Base-by-base conservation (phyloP, 495 filamentous ascomycete species). In the Xylaria curta region DNA sequence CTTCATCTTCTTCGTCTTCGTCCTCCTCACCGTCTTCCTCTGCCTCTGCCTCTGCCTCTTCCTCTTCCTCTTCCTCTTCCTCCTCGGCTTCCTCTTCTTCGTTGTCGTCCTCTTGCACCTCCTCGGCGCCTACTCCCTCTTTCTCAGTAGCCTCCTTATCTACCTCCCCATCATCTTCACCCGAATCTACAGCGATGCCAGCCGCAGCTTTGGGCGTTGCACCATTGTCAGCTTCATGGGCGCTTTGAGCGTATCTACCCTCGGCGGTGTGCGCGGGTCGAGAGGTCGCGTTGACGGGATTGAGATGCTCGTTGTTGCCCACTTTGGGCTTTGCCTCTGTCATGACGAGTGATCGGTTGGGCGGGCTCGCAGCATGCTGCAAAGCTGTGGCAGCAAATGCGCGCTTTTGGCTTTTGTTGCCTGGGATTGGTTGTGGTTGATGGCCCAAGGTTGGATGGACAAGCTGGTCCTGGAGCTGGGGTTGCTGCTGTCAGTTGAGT, bases 1-100 rank as follows among this genome's bases (percentile, higher is more conserved):
- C 90, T 0, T 90, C 91, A 0, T 91, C 91, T 0, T 87, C 85
- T 0, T 88, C 86, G 0, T 85, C 84, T 0, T 86, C 83, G 0
- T 85, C 84, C 0, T 85, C 85, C 2, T 77, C 81, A 0, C 94
- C 92, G 0, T 91, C 90, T 0, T 90, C 91, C 0, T 91, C 91
- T 0, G 88, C 86, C 0, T 85, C 84, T 0, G 86, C 83, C 0
- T 86, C 83, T 0, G 84, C 85, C 7, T 77, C 80, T 0, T 85
- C 84, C 0, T 86, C 83, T 0, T 85, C 84, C 0, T 84, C 85
- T 2, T 77, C 81, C 0, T 94, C 92, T 0, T 91, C 90, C 0
- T 90, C 91, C 0, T 91, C 91, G 0, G 87, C 85, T 0, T 88
- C 86, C 0, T 85, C 84, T 0, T 86, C 83, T 0, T 86, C 83